Evolutionary conservation across 164 flowering plant species (phyloP).

Genomic region (Magnolia kwangsiensis): DNA sequence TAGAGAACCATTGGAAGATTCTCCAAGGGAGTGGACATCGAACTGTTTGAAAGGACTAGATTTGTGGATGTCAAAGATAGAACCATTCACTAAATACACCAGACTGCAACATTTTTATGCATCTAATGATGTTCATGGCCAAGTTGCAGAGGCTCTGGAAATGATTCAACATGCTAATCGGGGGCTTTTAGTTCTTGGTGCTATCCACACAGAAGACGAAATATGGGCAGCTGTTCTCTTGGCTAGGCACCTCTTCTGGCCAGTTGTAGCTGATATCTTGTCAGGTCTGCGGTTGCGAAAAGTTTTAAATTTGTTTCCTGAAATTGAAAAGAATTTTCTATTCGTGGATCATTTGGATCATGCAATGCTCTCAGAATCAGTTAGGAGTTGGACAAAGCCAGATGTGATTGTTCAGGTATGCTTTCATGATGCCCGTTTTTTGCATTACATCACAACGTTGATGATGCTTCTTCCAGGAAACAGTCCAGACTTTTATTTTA

Average conservation of each 20-base stretch:
- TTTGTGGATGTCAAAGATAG: constrained; percentile 55
- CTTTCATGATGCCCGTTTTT: background rate
- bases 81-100: constrained; percentile 74
- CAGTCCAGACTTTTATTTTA: background rate
- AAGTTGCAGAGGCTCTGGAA: constrained; percentile 45
- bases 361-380: constrained; percentile 60
- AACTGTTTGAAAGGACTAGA: constrained; percentile 67
- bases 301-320: constrained; percentile 36
- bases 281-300: constrained; percentile 83
- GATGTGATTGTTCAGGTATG: constrained; percentile 86
- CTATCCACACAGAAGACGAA: constrained; percentile 71
- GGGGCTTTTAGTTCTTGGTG: constrained; percentile 74
- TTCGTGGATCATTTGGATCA: constrained; percentile 91
- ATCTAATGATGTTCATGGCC: constrained; percentile 18
- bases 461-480: background rate
- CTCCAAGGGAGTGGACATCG: constrained; percentile 46
- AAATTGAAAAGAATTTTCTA: constrained; percentile 36
- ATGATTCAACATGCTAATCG: constrained; percentile 51
- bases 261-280: constrained; percentile 79
- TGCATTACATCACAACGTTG: constrained; percentile 3
- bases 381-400: constrained; percentile 42
- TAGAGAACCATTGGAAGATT: constrained; percentile 75
- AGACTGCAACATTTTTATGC: constrained; percentile 29
- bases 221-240: constrained; percentile 84
- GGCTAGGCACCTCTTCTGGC: constrained; percentile 80